phyloP scores from a whole-genome alignment of 2,329 filamentous ascomycete species.

The Fusarium avenaceum region DNA sequence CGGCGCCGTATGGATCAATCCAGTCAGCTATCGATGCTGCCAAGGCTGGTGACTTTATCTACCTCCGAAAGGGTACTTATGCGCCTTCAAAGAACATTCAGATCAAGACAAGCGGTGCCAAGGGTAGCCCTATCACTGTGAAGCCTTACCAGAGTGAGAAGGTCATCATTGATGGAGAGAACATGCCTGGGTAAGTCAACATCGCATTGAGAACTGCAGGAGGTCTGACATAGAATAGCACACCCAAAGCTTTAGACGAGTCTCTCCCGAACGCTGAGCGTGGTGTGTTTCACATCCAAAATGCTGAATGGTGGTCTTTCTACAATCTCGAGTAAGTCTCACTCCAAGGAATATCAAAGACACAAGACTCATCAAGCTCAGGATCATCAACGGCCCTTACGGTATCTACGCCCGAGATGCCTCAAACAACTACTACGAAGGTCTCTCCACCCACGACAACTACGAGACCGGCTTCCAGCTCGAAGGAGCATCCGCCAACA shows the following conservation, averaged over 20 bases:
- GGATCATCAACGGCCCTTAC: conserved; percentile 56
- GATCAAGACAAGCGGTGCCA: conserved; percentile 59
- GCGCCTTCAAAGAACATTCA: conserved; percentile 62
- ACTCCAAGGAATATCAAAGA: accelerated
- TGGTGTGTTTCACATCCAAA: conserved; percentile 62
- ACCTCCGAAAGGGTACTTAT: conserved; percentile 63
- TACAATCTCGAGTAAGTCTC: conserved; percentile 52
- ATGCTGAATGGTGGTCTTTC: conserved; percentile 61
- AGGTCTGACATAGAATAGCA: conserved; percentile 50
- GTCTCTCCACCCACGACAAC: background rate
- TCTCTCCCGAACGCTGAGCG: conserved; percentile 58
- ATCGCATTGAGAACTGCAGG: too few species aligned
- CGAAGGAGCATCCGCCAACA: too few species aligned
- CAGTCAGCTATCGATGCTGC: conserved; percentile 62
- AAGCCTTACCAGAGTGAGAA: conserved; percentile 59
- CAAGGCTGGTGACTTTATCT: conserved; percentile 61
- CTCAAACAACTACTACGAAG: conserved; percentile 56
- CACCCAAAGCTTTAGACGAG: conserved; percentile 58
- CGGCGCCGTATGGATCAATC: conserved; percentile 60
- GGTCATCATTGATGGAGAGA: conserved; percentile 62
- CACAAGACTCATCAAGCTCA: background rate
- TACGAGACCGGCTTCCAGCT: too few species aligned
- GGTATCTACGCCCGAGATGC: conserved; percentile 55
- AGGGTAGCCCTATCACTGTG: conserved; percentile 57
- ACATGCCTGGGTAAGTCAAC: conserved; percentile 36